Evolutionary conservation across 2,329 filamentous ascomycete genomes (phyloP).

Genomic region (Colletotrichum tofieldiae): DNA sequence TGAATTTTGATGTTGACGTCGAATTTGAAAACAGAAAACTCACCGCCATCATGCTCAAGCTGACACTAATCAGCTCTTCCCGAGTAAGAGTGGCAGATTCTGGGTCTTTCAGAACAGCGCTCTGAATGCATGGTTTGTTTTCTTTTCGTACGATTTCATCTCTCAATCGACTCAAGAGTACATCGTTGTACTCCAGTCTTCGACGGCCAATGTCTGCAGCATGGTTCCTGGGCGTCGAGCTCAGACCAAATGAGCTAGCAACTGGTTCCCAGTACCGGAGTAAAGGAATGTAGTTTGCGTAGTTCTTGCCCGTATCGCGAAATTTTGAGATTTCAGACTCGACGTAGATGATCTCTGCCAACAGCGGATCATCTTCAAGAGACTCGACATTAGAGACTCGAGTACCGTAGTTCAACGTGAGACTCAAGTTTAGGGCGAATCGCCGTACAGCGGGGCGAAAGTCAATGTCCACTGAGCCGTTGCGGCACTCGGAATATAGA

Average conservation of each 20-base stretch:
- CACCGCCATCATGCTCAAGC: slow-evolving; percentile 66
- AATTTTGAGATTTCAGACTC: slow-evolving; percentile 44
- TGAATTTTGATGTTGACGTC: too few relatives aligned
- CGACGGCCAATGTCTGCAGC: slow-evolving; percentile 11
- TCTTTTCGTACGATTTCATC: neutral
- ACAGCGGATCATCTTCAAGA: slow-evolving; percentile 26
- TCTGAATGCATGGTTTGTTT: slow-evolving; percentile 32
- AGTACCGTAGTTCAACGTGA: slow-evolving; percentile 77
- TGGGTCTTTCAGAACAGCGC: slow-evolving; percentile 20
- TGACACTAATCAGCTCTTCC: slow-evolving; percentile 27
- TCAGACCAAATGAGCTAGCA: neutral
- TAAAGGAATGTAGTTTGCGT: slow-evolving; percentile 22
- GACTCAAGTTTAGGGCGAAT: slow-evolving; percentile 74
- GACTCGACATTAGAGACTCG: slow-evolving; percentile 50
- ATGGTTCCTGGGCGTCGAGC: slow-evolving; percentile 3
- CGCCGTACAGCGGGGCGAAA: slow-evolving; percentile 74
- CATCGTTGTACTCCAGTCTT: slow-evolving; percentile 23
- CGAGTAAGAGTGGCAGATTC: slow-evolving; percentile 51
- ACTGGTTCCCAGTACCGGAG: slow-evolving; percentile 29
- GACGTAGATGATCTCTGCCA: slow-evolving; percentile 45
- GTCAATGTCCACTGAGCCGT: slow-evolving; percentile 71
- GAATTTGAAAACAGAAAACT: neutral
- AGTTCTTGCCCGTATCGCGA: slow-evolving; percentile 24
- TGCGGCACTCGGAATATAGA: slow-evolving; percentile 68
- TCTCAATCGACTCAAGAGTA: slow-evolving; percentile 1